Evolutionary conservation across 331 rosid species (phyloP).

Genomic region (Phaseolus coccineus): DNA sequence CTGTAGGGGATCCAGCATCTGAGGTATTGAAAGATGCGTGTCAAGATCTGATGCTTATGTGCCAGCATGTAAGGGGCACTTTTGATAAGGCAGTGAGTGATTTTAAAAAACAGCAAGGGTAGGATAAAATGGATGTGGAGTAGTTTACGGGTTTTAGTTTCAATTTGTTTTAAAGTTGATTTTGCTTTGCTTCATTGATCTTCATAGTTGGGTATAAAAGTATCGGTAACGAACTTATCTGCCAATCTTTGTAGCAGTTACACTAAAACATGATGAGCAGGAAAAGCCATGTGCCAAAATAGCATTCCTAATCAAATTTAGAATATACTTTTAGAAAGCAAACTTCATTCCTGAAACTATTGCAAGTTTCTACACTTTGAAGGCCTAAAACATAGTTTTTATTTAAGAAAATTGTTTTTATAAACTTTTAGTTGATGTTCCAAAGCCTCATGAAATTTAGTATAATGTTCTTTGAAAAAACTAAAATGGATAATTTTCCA

Average conservation of each 20-base stretch:
- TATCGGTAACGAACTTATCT: neutral
- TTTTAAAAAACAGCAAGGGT: constrained; percentile 49
- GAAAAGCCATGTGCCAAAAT: neutral
- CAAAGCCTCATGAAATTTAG: too few relatives aligned
- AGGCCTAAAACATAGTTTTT: too few relatives aligned
- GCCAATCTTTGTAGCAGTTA: neutral
- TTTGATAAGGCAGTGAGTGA: constrained; percentile 74
- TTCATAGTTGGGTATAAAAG: neutral
- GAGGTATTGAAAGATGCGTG: constrained; percentile 78
- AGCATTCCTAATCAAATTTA: neutral
- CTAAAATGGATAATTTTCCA: too few relatives aligned
- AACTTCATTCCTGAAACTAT: too few relatives aligned
- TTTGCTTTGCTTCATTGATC: neutral
- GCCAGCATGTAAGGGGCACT: constrained; percentile 74
- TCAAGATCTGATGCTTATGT: constrained; percentile 77
- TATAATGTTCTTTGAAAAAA: too few relatives aligned
- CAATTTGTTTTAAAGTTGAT: neutral
- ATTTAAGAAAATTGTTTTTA: too few relatives aligned
- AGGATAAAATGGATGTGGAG: constrained; percentile 46
- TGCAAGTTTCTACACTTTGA: too few relatives aligned
- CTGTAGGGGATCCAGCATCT: constrained; percentile 75
- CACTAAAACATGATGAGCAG: neutral
- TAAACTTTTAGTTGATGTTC: too few relatives aligned
- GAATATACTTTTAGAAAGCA: neutral
- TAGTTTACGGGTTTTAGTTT: constrained; percentile 1